Conservation (phyloP, 2,329 filamentous ascomycete genomes). For the Cryphonectria naterciae region DNA sequence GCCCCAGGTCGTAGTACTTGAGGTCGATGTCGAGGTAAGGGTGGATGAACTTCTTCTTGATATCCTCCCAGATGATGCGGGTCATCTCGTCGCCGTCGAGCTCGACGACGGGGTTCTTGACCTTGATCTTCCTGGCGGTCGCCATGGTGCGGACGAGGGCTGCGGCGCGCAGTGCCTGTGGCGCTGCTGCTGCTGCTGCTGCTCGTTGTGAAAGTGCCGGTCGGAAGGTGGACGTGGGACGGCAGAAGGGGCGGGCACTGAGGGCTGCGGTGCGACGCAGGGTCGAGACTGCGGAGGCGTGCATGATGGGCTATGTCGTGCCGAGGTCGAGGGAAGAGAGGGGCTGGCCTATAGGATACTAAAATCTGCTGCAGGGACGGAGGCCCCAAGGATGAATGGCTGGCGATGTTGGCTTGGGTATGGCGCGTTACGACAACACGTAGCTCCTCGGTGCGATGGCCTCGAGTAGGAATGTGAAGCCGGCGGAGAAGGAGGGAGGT, state of each 20-base stretch:
- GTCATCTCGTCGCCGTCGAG: slow-evolving; percentile 97
- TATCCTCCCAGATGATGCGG: slow-evolving; percentile 97
- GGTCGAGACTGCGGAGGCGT: slow-evolving; percentile 28
- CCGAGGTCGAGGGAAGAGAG: not conserved
- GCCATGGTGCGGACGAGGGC: slow-evolving; percentile 54
- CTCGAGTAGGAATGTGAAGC: not conserved
- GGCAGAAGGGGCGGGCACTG: slow-evolving; percentile 11
- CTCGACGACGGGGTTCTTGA: slow-evolving; percentile 98
- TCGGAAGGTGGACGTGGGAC: slow-evolving; percentile 18
- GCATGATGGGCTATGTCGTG: slow-evolving; percentile 19
- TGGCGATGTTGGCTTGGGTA: not conserved
- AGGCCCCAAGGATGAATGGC: not conserved
- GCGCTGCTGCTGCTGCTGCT: slow-evolving; percentile 29
- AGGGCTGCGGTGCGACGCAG: slow-evolving; percentile 28
- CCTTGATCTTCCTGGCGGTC: slow-evolving; percentile 85
- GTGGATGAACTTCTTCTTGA: slow-evolving; percentile 98
- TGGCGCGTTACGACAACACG: not conserved
- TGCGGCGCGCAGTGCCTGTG: slow-evolving; percentile 22
- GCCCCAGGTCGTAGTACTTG: slow-evolving; percentile 95
- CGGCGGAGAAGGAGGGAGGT: not conserved
- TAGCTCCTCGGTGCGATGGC: not conserved
- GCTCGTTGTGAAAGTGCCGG: slow-evolving; percentile 31
- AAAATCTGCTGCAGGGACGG: not conserved
- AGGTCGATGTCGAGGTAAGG: slow-evolving; percentile 96
- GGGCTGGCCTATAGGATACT: not conserved